Percentiles rank a stretch among this genome's conserved stretches.
Conservation (phyloP, 1,284 basidiomycete genomes). For the Ustilago nuda region DNA sequence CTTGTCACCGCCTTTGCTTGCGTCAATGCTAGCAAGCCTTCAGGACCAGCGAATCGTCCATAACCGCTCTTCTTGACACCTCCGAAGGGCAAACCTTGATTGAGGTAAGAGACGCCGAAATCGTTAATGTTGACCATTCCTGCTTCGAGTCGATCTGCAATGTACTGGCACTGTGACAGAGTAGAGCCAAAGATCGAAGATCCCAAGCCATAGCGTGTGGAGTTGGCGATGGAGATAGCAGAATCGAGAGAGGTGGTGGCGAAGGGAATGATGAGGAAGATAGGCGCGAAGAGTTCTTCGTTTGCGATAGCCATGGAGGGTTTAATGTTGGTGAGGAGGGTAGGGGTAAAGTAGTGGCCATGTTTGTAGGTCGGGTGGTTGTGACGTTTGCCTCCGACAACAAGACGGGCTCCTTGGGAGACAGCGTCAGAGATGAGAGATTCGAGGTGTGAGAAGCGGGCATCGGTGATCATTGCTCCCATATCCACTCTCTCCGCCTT, state of each 20-base stretch:
- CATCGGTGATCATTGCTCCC: slow-evolving; percentile 82
- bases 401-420: slow-evolving; percentile 78
- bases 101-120: slow-evolving; percentile 88
- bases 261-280: slow-evolving; percentile 65
- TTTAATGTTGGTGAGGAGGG: slow-evolving; percentile 85
- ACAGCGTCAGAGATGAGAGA: slow-evolving; percentile 79
- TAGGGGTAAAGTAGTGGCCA: slow-evolving; percentile 86
- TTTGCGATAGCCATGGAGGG: slow-evolving; percentile 67
- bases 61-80: slow-evolving; percentile 76
- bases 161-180: slow-evolving; percentile 78
- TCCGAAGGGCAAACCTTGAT: slow-evolving; percentile 93
- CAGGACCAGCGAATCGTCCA: slow-evolving; percentile 75
- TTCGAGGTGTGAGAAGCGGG: slow-evolving; percentile 79
- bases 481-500: slow-evolving; percentile 73
- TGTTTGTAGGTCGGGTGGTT: slow-evolving; percentile 75
- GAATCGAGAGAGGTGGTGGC: slow-evolving; percentile 81
- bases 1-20: slow-evolving; percentile 86
- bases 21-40: slow-evolving; percentile 87
- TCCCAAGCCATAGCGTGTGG: slow-evolving; percentile 88
- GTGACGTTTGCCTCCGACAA: slow-evolving; percentile 77
- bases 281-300: slow-evolving; percentile 64
- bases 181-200: slow-evolving; percentile 92
- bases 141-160: slow-evolving; percentile 83
- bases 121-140: slow-evolving; percentile 95
- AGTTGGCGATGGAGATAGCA: slow-evolving; percentile 86